These are phyloP conservation scores for Porodaedalea pini DNA, from an alignment of 1,284 basidiomycete genomes.

Conservation along the genomic window DNA sequence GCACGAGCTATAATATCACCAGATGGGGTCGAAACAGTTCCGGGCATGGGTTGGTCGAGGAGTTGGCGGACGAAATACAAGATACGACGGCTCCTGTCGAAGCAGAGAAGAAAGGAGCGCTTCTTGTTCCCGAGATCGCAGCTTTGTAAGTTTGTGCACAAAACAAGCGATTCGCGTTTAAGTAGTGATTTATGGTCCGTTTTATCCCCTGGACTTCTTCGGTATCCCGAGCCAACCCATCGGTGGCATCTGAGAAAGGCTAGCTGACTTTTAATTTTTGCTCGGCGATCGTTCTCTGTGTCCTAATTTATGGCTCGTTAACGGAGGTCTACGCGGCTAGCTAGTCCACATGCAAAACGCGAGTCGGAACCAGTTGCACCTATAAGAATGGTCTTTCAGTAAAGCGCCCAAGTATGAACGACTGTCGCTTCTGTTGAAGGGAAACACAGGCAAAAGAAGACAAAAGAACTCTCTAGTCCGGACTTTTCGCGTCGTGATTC, in stretches of 20 bases:
- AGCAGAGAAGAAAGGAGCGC: slow-evolving; percentile 1
- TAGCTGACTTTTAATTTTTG: slow-evolving; percentile 1
- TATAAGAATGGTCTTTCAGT: not conserved
- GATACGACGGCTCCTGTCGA: not conserved
- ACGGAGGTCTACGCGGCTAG: not conserved
- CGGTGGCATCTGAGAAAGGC: not conserved
- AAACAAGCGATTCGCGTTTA: slow-evolving; percentile 7
- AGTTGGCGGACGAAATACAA: not conserved
- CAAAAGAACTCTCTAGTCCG: not conserved
- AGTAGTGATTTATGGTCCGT: slow-evolving; percentile 6
- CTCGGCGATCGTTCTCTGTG: slow-evolving; percentile 4
- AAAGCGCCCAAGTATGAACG: not conserved
- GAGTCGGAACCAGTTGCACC: not conserved
- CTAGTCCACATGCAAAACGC: not conserved
- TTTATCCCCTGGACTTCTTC: not conserved
- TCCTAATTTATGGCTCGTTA: not conserved
- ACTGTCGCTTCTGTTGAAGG: not conserved
- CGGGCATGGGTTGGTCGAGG: slow-evolving; percentile 9
- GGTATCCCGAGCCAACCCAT: not conserved
- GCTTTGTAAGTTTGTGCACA: slow-evolving; percentile 15
- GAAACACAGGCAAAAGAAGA: not conserved
- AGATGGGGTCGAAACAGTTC: slow-evolving; percentile 15
- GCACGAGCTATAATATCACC: slow-evolving; percentile 10
- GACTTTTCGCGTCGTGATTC: not conserved
- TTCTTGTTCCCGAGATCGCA: slow-evolving; percentile 11